Conservation (phyloP, 805 yeast species). For the Zygoascus flipseniorum region DNA sequence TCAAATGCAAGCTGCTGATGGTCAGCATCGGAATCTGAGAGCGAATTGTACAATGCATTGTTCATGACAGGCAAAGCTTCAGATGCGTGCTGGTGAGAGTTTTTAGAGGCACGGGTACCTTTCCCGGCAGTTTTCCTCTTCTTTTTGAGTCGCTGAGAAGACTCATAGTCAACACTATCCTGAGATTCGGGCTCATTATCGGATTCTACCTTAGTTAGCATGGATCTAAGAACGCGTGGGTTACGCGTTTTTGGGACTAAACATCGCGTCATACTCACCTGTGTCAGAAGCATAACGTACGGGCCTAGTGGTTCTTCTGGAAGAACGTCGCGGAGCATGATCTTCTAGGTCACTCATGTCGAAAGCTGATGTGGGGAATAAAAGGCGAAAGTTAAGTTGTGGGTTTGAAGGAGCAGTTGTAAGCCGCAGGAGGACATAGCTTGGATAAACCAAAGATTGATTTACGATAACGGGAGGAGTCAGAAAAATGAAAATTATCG, state of each 20-base stretch:
- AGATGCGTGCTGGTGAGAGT: neutral
- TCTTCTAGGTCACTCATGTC: conserved; percentile 1
- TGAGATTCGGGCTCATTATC: neutral
- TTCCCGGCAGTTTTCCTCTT: neutral
- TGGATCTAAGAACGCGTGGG: neutral
- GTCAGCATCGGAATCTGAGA: neutral
- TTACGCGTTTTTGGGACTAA: neutral
- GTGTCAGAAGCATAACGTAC: neutral
- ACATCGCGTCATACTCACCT: neutral
- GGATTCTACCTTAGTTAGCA: neutral
- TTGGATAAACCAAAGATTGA: no score
- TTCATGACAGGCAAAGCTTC: neutral
- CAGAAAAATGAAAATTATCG: no score
- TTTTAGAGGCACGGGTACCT: neutral
- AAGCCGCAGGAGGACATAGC: no score
- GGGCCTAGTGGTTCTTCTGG: neutral
- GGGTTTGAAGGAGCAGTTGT: no score
- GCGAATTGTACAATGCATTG: neutral
- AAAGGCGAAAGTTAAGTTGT: no score
- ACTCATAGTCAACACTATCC: neutral
- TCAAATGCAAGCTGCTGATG: conserved; percentile 39
- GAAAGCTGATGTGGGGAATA: neutral
- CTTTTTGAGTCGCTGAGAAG: neutral
- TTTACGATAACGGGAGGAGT: no score
- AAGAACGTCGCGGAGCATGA: neutral